phyloP scores from a whole-genome alignment of 2,329 filamentous ascomycete genomes.

The Geosmithia putterillii region DNA sequence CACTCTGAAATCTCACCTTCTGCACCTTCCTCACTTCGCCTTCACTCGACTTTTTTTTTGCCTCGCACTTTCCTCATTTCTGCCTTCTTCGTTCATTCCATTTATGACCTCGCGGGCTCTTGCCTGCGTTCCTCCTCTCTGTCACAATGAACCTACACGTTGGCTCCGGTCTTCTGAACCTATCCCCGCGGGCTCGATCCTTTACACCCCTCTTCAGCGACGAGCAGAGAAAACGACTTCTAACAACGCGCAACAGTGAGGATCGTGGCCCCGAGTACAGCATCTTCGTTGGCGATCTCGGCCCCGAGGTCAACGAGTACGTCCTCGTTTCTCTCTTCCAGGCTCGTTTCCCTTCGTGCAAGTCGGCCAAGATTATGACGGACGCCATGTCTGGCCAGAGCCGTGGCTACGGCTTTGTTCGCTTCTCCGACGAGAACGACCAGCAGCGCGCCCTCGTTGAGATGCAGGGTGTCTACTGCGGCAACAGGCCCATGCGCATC shows the following conservation, averaged over 20 bases:
- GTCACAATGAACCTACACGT: background rate
- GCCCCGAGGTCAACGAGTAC: constrained; percentile 97
- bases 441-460: constrained; percentile 92
- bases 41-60: background rate
- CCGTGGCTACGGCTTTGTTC: constrained; percentile 93
- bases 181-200: background rate
- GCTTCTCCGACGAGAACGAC: constrained; percentile 89
- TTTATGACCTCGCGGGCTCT: background rate
- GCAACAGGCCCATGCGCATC: constrained; percentile 97
- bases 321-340: constrained; percentile 96
- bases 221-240: background rate
- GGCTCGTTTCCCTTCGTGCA: constrained; percentile 90
- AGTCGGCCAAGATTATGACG: constrained; percentile 99
- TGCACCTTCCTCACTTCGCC: background rate
- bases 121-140: background rate
- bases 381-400: constrained; percentile 97
- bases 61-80: background rate
- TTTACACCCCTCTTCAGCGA: background rate
- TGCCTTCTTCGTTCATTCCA: background rate
- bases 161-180: background rate
- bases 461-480: constrained; percentile 99
- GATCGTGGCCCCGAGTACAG: constrained; percentile 93
- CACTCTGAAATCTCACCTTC: background rate
- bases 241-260: constrained; percentile 42
- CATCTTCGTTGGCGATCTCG: constrained; percentile 96